A percentile compares a stretch with the other conserved stretches of the same genome.
Conservation (phyloP, 176 grass and related monocot species). For the Pontederia paniculata region DNA sequence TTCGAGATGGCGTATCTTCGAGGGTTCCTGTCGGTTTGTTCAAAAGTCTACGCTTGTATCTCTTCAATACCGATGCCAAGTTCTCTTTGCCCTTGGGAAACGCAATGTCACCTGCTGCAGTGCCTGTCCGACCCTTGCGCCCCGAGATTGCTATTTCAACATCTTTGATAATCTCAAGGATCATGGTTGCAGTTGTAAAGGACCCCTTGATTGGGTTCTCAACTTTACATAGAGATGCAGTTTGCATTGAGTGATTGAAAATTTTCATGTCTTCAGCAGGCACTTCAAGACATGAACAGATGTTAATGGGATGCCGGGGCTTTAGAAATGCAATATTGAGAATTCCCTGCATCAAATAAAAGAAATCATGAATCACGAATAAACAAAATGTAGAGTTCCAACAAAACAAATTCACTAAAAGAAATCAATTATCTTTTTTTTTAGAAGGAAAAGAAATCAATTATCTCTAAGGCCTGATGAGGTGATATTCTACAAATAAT, state of each 20-base stretch:
- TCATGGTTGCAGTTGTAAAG: slow-evolving; percentile 52
- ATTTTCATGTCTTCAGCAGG: not conserved
- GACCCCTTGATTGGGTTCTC: slow-evolving; percentile 22
- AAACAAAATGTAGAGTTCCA: no score
- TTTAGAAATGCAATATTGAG: slow-evolving; percentile 17
- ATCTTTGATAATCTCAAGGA: slow-evolving; percentile 81
- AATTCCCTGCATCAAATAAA: slow-evolving; percentile 9
- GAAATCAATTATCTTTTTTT: no score
- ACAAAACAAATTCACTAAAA: no score
- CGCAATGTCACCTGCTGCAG: slow-evolving; percentile 81
- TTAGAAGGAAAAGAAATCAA: no score
- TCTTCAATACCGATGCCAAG: slow-evolving; percentile 90
- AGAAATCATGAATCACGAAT: not conserved
- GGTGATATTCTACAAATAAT: no score
- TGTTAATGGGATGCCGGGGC: not conserved
- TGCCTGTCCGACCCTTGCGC: slow-evolving; percentile 86
- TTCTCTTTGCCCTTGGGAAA: slow-evolving; percentile 99
- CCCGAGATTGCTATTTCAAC: slow-evolving; percentile 61
- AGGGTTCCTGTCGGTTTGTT: slow-evolving; percentile 30
- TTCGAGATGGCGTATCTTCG: slow-evolving; percentile 7
- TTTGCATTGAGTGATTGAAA: no score
- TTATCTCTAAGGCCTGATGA: no score
- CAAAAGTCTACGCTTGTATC: slow-evolving; percentile 73
- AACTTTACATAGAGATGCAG: no score
- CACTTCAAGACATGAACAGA: not conserved